Evolutionary conservation across 306 rosid genomes (phyloP).

Genomic region (Cucumis cinereus): DNA sequence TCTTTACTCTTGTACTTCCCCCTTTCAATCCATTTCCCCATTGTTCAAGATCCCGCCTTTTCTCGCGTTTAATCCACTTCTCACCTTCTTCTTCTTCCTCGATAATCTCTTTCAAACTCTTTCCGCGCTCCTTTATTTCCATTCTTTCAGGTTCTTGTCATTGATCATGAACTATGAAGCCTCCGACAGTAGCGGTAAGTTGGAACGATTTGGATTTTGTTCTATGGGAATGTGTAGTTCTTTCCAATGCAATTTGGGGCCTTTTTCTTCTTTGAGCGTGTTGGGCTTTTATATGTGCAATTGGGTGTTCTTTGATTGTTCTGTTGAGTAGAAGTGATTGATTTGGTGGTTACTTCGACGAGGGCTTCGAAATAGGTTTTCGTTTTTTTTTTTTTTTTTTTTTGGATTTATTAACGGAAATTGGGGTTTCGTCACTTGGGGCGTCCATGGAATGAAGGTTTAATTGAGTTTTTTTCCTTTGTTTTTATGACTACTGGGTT

Average conservation of each 20-base stretch:
- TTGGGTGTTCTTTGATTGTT: neutral
- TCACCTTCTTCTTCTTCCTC: neutral
- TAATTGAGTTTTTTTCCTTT: neutral
- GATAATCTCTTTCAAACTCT: neutral
- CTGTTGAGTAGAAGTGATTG: neutral
- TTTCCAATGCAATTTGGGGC: neutral
- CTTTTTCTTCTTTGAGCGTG: neutral
- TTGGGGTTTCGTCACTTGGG: neutral
- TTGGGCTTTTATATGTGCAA: neutral
- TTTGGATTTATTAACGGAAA: neutral
- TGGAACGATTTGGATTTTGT: neutral
- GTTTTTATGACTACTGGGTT: neutral
- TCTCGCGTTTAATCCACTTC: neutral
- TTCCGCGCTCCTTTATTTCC: neutral
- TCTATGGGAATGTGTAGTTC: neutral
- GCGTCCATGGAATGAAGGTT: neutral
- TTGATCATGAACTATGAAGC: constrained; percentile 11
- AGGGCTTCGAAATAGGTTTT: constrained; percentile 4
- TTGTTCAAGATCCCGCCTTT: neutral
- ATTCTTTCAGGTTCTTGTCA: neutral
- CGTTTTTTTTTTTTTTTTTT: neutral
- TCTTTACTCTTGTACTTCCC: neutral
- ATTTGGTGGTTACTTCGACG: neutral
- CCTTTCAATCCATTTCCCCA: neutral
- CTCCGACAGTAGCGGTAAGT: constrained; percentile 10